Percentiles rank a stretch among this genome's conserved stretches.
Conservation (phyloP, 2,329 filamentous ascomycete species). For the Didymella keratinophila region DNA sequence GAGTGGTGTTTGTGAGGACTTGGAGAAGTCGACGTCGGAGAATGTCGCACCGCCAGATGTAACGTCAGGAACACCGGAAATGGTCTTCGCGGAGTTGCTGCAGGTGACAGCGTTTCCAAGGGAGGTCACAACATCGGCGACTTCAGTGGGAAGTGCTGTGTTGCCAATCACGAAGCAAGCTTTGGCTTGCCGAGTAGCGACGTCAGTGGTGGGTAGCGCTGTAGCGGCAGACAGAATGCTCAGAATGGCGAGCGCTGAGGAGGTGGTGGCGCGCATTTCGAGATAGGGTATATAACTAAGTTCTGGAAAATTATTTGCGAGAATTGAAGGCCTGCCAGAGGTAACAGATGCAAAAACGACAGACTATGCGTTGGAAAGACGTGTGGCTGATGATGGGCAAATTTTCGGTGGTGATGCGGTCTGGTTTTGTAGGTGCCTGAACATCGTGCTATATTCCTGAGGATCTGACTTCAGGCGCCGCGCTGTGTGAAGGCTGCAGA, state of each 20-base stretch:
- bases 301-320: slow-evolving; percentile 8
- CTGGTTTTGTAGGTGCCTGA: slow-evolving; percentile 19
- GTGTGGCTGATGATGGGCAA: slow-evolving; percentile 1
- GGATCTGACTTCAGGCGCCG: slow-evolving; percentile 15
- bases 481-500: slow-evolving; percentile 18
- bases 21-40: slow-evolving; percentile 65
- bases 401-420: not conserved
- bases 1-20: slow-evolving; percentile 59
- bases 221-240: slow-evolving; percentile 21
- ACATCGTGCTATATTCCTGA: slow-evolving; percentile 7
- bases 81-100: slow-evolving; percentile 56
- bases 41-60: slow-evolving; percentile 60
- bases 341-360: slow-evolving; percentile 2
- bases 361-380: not conserved
- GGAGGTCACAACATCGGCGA: slow-evolving; percentile 53
- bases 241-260: slow-evolving; percentile 25
- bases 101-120: slow-evolving; percentile 61
- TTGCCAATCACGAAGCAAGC: slow-evolving; percentile 65
- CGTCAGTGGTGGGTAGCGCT: slow-evolving; percentile 24
- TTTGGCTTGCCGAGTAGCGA: slow-evolving; percentile 28
- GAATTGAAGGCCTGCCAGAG: slow-evolving; percentile 14
- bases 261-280: slow-evolving; percentile 30
- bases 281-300: not conserved
- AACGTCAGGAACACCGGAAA: slow-evolving; percentile 65
- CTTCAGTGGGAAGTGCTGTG: slow-evolving; percentile 60